phyloP scores from a whole-genome alignment of 2,329 filamentous ascomycete genomes.

The Fusarium kyushuense region DNA sequence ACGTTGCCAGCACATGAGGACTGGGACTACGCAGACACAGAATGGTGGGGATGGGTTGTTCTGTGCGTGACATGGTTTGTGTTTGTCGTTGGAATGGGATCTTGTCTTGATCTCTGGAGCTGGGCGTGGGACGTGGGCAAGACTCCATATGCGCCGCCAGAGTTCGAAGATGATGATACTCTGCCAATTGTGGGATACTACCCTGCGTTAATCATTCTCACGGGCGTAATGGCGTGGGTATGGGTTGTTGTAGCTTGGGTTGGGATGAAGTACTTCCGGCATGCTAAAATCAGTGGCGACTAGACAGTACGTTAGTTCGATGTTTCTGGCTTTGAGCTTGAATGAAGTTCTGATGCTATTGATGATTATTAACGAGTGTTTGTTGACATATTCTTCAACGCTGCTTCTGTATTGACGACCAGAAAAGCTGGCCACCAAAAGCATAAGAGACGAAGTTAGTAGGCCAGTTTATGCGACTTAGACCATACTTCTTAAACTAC shows the following conservation, averaged over 20 bases:
- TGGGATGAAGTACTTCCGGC: conserved; percentile 99
- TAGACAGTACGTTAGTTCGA: conserved; percentile 51
- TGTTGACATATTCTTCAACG: not conserved
- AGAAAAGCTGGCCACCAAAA: too few species aligned
- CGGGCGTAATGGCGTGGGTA: conserved; percentile 97
- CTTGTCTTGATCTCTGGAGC: conserved; percentile 93
- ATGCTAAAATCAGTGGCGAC: conserved; percentile 86
- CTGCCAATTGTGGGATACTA: conserved; percentile 98
- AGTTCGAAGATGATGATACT: conserved; percentile 94
- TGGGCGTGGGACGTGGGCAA: conserved; percentile 99
- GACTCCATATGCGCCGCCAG: conserved; percentile 93
- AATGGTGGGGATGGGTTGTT: conserved; percentile 98
- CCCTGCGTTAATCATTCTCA: conserved; percentile 91
- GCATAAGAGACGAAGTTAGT: too few species aligned
- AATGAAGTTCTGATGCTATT: conserved; percentile 20
- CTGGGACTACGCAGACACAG: conserved; percentile 94
- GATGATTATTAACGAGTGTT: conserved; percentile 28
- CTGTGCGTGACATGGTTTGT: conserved; percentile 92
- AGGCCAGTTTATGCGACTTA: too few species aligned
- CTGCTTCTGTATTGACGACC: not conserved
- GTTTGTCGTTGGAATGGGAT: conserved; percentile 97
- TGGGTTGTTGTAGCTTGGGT: conserved; percentile 99
- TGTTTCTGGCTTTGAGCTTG: conserved; percentile 3
- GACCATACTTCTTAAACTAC: too few species aligned
- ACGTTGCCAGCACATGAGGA: conserved; percentile 65